Conservation (phyloP, 2,329 filamentous ascomycete genomes). For the Cordyceps farinosa region DNA sequence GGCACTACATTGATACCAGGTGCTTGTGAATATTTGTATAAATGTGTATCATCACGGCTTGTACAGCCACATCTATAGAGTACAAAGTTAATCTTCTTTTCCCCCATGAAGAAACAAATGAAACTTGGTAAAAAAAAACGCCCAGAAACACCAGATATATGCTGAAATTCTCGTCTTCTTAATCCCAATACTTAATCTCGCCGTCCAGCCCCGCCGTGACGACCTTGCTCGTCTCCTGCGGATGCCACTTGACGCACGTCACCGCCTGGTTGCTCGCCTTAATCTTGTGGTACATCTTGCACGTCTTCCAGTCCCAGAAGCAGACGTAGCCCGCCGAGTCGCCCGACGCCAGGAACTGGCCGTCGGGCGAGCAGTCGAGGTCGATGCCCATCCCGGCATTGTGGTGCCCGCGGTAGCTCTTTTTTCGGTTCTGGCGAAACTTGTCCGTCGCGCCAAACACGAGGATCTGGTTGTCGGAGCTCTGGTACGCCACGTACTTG, state of each 20-base stretch:
- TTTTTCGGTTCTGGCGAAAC: constrained; percentile 96
- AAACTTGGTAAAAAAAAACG: constrained; percentile 4
- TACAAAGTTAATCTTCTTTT: not conserved
- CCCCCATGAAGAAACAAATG: not conserved
- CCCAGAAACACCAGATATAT: constrained; percentile 16
- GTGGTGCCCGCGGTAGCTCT: constrained; percentile 93
- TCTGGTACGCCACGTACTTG: constrained; percentile 93
- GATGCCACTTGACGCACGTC: constrained; percentile 90
- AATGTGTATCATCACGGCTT: constrained; percentile 4
- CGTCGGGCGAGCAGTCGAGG: constrained; percentile 82
- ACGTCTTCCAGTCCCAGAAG: constrained; percentile 99
- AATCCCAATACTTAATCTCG: constrained; percentile 91
- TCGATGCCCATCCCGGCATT: constrained; percentile 93
- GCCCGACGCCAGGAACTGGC: constrained; percentile 82
- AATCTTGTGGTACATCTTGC: constrained; percentile 98
- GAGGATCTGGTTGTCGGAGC: constrained; percentile 91
- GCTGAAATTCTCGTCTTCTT: constrained; percentile 25
- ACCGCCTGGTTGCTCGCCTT: constrained; percentile 77
- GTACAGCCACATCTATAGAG: not conserved
- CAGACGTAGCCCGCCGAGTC: constrained; percentile 87
- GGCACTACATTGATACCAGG: not conserved
- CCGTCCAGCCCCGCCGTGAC: constrained; percentile 88
- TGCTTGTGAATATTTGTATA: not conserved
- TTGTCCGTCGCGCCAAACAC: constrained; percentile 94
- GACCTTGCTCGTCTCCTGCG: constrained; percentile 94